Base-by-base conservation (phyloP, 257 asterid species). In the Paraleonurus japonicus region DNA sequence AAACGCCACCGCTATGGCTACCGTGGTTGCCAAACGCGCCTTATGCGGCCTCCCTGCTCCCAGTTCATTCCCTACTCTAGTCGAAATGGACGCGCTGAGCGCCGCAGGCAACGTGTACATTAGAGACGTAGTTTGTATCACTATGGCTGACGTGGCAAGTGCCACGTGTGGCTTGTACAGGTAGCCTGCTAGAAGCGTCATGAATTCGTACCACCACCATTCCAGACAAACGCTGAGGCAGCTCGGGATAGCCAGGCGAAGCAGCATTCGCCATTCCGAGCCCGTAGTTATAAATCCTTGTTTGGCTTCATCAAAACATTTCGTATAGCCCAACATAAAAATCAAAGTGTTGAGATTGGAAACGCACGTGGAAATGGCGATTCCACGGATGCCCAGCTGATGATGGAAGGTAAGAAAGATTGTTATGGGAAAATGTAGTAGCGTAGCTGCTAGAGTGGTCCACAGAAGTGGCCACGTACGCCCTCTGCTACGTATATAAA, bases 201-300 rank as follows among this genome's bases (percentile, higher is more conserved):
- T 93, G 75, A 93, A 70, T 72, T 90, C 97, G 32, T 93, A 93
- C 98, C 98, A 93, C 98, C 98, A 93, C 98, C 98, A 93, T 72
- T 93, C 98, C 74, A 93, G 65, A 67, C 98, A 93, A 53, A 90
- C 94, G 5, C 92, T 88, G 1, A 90, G 78, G 83, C 98, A 90
- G 57, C 96, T 90, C 2, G 96, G 92, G 62, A 84, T 64, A 30
- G 96, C 86, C 41, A 93, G 86, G 33, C 85, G 78, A 65, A 93
- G 85, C 32, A 93, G 80, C 74, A 76, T 76, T 61, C 84, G 71
- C 97, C 98, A 93, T 61, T 89, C 96, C 74, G 87, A 88, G 78
- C 78, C 53, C 13, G n/a, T n/a, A n/a, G n/a, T n/a, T n/a, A n/a
- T n/a, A n/a, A 76, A 63, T 72, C 76, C 71, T 67, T 71, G 81